These are phyloP conservation scores for Suillus ampliporus DNA, from an alignment of 768 basidiomycete genomes.

Conservation along the genomic window DNA sequence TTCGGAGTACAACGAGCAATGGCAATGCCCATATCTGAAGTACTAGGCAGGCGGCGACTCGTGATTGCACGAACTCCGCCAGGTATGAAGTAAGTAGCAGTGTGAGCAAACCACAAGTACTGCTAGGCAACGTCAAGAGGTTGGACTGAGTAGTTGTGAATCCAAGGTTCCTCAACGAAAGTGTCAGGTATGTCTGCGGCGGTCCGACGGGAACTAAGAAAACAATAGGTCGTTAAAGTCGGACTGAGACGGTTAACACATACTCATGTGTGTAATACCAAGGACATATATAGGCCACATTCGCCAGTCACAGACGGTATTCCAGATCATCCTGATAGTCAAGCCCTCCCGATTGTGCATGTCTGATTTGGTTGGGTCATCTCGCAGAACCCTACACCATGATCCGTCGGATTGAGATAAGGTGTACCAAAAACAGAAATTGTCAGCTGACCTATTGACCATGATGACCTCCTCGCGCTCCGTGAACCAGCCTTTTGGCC, in stretches of 20 bases:
- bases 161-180: slow-evolving; percentile 64
- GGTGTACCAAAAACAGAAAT: not conserved
- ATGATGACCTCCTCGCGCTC: slow-evolving; percentile 63
- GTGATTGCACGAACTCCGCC: slow-evolving; percentile 61
- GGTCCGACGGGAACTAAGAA: slow-evolving; percentile 58
- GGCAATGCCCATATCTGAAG: slow-evolving; percentile 68
- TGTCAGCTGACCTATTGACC: slow-evolving; percentile 45
- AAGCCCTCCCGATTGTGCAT: slow-evolving; percentile 74
- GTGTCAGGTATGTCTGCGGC: slow-evolving; percentile 67
- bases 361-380: slow-evolving; percentile 64
- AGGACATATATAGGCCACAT: slow-evolving; percentile 70
- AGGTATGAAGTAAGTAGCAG: slow-evolving; percentile 54
- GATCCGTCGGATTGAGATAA: slow-evolving; percentile 3
- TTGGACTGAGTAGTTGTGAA: slow-evolving; percentile 69
- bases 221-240: slow-evolving; percentile 3
- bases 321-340: slow-evolving; percentile 53
- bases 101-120: slow-evolving; percentile 55
- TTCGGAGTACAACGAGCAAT: slow-evolving; percentile 60
- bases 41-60: slow-evolving; percentile 56
- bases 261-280: slow-evolving; percentile 59
- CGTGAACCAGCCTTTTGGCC: slow-evolving; percentile 65
- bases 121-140: slow-evolving; percentile 65
- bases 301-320: slow-evolving; percentile 60
- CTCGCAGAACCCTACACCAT: slow-evolving; percentile 49
- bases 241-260: slow-evolving; percentile 17